Base-by-base conservation (phyloP, 2,329 filamentous ascomycete species). In the Grosmannia huntii region DNA sequence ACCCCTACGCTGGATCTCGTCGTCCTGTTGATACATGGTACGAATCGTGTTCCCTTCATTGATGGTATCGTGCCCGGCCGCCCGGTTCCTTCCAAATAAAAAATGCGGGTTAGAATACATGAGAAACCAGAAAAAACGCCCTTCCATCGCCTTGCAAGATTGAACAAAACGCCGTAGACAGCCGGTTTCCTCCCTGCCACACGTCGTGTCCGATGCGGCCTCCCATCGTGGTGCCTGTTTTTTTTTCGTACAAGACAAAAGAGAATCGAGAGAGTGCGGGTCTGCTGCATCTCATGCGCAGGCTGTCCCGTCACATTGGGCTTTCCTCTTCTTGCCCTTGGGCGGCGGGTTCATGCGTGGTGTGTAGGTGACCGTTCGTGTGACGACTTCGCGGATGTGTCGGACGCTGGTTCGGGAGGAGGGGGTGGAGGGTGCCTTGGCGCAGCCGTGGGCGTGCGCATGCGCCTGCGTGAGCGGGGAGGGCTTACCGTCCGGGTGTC, bases 311-410 rank as follows among this genome's bases (percentile, higher is more conserved):
- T 60, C 59, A 62, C 63, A 76, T 63, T 79, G 76, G 54, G 78
- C 71, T 76, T 89, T 95, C 75, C 91, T 86, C 74, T 90, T 84
- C 80, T 96, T 97, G 63, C 91, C 91, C 71, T 91, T 91, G 9
- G 90, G 92, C 44, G 91, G 90, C 27, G 91, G 89, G 64, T 90
- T 88, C 75, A 97, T 89, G 63, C 85, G 79, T 61, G 84, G 87
- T 69, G 89, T 95, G 72, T 95, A 96, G 48, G 89, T 96, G 60
- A 96, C 89, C 19, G 90, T 96, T 65, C 90, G 82, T n/a, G 91
- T 96, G 57, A 96, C 88, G 5, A 96, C 90, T 70, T 96, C 90
- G 57, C 89, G 79, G 60, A 96, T 90, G 67, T 86, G 80, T 60
- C 85, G 81, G 59, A 85, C 76, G 65, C 78, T 84, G 36, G 84